Conservation (phyloP, 2,329 filamentous ascomycete species). For the Fusarium kyushuense region DNA sequence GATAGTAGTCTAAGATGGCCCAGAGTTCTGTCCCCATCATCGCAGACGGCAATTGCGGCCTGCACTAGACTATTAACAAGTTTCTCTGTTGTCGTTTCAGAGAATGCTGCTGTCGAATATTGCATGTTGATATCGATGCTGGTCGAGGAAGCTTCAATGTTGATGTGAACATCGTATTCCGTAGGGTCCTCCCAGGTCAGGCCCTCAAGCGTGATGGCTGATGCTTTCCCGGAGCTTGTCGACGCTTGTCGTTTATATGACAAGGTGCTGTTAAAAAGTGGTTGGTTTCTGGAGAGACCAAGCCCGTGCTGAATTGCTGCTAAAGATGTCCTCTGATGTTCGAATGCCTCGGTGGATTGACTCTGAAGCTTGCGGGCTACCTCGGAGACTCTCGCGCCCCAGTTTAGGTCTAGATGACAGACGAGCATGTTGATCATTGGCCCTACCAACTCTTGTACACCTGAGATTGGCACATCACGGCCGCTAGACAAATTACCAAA, state of each 20-base stretch:
- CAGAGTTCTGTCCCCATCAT: background rate
- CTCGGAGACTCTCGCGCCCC: background rate
- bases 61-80: slow-evolving; percentile 1
- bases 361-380: slow-evolving; percentile 2
- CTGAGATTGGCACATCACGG: slow-evolving; percentile 1
- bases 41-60: background rate
- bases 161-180: slow-evolving; percentile 7
- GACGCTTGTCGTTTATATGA: slow-evolving; percentile 2
- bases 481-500: slow-evolving; percentile 7
- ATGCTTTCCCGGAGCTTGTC: background rate
- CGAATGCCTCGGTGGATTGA: background rate
- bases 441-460: slow-evolving; percentile 1
- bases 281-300: background rate
- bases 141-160: slow-evolving; percentile 5
- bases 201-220: background rate
- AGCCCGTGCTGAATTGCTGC: slow-evolving; percentile 4
- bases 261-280: slow-evolving; percentile 7
- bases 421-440: slow-evolving; percentile 10
- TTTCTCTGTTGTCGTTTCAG: background rate
- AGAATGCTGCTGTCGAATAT: slow-evolving; percentile 1
- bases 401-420: background rate
- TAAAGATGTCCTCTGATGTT: slow-evolving; percentile 4
- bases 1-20: background rate
- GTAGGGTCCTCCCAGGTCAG: slow-evolving; percentile 2
- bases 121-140: slow-evolving; percentile 1